Conservation (phyloP, 1,284 basidiomycete species). For the Ustilago shanxiensis region DNA sequence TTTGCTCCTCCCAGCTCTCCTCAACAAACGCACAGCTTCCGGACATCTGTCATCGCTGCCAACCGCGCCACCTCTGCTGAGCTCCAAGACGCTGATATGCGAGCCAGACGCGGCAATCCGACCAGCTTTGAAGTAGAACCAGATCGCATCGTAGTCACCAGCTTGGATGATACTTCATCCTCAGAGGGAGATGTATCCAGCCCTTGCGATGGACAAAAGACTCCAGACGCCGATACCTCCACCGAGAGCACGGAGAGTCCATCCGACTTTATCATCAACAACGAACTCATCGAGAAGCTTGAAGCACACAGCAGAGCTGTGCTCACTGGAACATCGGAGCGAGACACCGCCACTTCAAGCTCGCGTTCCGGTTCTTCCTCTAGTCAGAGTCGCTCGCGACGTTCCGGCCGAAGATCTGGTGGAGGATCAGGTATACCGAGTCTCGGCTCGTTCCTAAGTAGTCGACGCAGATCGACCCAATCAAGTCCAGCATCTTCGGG, state of each 20-base stretch:
- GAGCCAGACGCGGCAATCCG: conserved; percentile 26
- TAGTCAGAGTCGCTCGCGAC: conserved; percentile 17
- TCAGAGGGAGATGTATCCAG: conserved; percentile 31
- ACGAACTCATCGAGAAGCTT: conserved; percentile 60
- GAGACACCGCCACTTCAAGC: conserved; percentile 37
- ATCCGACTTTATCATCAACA: conserved; percentile 52
- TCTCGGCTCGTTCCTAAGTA: conserved; percentile 35
- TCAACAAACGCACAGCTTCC: conserved; percentile 14
- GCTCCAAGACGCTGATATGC: conserved; percentile 41
- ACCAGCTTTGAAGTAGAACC: conserved; percentile 52
- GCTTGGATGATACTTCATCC: conserved; percentile 45
- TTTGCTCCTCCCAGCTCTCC: conserved; percentile 24
- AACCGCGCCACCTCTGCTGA: conserved; percentile 14
- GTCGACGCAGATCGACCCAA: conserved; percentile 33
- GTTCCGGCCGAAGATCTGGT: conserved; percentile 34
- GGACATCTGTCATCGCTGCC: not conserved
- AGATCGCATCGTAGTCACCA: conserved; percentile 50
- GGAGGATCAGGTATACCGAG: conserved; percentile 14
- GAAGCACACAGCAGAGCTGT: conserved; percentile 51
- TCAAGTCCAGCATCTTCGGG: conserved; percentile 48
- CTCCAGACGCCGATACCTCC: conserved; percentile 35
- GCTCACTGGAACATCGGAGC: conserved; percentile 48
- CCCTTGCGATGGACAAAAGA: conserved; percentile 17
- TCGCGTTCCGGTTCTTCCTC: conserved; percentile 19
- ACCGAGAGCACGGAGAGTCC: conserved; percentile 24